Evolutionary conservation across 2,329 filamentous ascomycete genomes (phyloP).

Genomic region (Sphaerulina populicola): DNA sequence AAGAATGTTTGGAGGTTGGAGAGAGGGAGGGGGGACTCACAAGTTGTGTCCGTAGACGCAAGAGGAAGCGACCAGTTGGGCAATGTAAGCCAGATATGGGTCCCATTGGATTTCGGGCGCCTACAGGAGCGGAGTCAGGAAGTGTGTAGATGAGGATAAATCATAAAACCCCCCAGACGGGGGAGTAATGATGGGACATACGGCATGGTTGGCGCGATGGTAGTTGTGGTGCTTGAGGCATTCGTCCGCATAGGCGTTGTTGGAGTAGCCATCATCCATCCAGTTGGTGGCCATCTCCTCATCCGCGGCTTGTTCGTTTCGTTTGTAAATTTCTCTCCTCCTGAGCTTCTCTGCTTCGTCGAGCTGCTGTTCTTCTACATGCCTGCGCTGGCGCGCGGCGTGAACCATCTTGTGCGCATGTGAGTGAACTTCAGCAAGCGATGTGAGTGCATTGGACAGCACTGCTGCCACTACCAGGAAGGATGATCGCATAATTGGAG

Average conservation of each 20-base stretch:
- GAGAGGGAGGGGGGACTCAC: conserved; percentile 43
- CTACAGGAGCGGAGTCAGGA: conserved; percentile 47
- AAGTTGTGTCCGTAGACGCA: conserved; percentile 70
- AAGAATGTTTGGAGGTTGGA: too few species aligned
- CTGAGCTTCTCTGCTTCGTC: background rate
- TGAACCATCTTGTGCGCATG: background rate
- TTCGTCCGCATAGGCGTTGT: conserved; percentile 30
- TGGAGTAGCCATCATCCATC: conserved; percentile 1
- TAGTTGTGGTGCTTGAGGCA: conserved; percentile 70
- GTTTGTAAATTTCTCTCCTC: conserved; percentile 1
- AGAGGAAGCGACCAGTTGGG: conserved; percentile 52
- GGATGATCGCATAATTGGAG: conserved; percentile 2
- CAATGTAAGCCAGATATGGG: conserved; percentile 53
- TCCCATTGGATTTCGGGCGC: conserved; percentile 47
- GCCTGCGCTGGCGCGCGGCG: background rate
- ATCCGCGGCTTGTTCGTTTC: conserved; percentile 2
- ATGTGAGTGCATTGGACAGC: conserved; percentile 4
- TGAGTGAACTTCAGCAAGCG: background rate
- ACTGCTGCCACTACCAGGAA: conserved; percentile 4
- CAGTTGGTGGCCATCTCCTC: background rate
- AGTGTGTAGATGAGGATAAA: conserved; percentile 30
- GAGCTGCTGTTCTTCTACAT: conserved; percentile 2
- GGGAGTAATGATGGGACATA: background rate
- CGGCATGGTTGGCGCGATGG: conserved; percentile 66
- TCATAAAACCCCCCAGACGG: too few species aligned